Percentiles rank a stretch among this genome's conserved stretches.
Conservation (phyloP, 2,329 filamentous ascomycete species). For the Ophiosphaerella narmari region DNA sequence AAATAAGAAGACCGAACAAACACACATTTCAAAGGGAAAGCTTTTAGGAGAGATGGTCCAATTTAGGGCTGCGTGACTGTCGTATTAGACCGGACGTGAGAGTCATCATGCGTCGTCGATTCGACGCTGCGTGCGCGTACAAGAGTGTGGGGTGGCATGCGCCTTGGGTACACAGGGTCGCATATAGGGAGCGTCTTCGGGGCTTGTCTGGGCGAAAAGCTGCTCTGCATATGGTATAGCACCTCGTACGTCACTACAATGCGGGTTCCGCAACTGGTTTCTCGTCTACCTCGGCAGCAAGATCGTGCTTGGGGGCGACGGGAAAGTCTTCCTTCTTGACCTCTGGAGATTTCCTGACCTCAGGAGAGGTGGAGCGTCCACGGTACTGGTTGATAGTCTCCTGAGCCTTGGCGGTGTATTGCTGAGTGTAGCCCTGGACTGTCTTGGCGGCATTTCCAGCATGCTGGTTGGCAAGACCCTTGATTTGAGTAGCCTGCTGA, state of each 20-base stretch:
- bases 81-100: constrained; percentile 19
- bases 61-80: constrained; percentile 34
- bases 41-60: constrained; percentile 37
- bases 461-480: constrained; percentile 64
- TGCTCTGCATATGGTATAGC: neutral
- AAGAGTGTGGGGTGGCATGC: neutral
- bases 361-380: constrained; percentile 44
- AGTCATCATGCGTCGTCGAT: constrained; percentile 30
- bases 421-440: constrained; percentile 62
- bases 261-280: constrained; percentile 32
- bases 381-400: constrained; percentile 51
- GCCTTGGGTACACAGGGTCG: neutral
- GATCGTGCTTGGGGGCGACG: constrained; percentile 19
- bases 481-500: constrained; percentile 64
- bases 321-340: constrained; percentile 35
- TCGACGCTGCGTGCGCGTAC: constrained; percentile 18
- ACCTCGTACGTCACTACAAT: constrained; percentile 19
- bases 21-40: constrained; percentile 14
- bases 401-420: constrained; percentile 65
- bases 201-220: neutral
- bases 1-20: no score
- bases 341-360: constrained; percentile 45
- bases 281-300: constrained; percentile 13
- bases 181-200: neutral
- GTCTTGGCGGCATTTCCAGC: constrained; percentile 62